These are phyloP conservation scores for Fusarium hostae DNA, from an alignment of 2,329 filamentous ascomycete genomes.

Conservation along the genomic window DNA sequence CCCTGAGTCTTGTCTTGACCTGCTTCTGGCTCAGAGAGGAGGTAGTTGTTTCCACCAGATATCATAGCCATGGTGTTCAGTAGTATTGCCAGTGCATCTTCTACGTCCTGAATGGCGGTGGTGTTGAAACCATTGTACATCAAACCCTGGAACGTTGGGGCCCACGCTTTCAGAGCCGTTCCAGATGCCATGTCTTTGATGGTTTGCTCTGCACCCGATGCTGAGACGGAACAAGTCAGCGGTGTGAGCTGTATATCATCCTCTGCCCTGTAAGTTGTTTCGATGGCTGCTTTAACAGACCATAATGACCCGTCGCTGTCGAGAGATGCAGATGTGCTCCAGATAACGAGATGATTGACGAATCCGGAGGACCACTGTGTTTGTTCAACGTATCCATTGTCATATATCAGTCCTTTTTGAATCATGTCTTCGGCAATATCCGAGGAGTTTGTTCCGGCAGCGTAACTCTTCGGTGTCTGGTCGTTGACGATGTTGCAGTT, in stretches of 20 bases:
- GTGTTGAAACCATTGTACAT: background rate
- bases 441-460: background rate
- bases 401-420: background rate
- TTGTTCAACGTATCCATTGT: background rate
- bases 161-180: background rate
- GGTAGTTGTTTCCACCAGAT: conserved; percentile 1
- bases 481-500: background rate
- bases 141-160: background rate
- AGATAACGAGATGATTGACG: background rate
- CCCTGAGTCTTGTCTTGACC: background rate
- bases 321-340: background rate
- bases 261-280: background rate
- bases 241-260: background rate
- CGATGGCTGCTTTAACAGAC: background rate
- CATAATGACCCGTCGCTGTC: background rate
- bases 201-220: background rate
- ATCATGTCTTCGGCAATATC: background rate
- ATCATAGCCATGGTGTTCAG: conserved; percentile 1
- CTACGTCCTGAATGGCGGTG: background rate
- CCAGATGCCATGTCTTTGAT: background rate
- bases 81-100: background rate
- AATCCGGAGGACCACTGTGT: background rate
- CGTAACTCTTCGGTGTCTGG: background rate
- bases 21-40: background rate
- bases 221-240: background rate